Base-by-base conservation (phyloP, 441 rosid species). In the Corymbia citriodora region DNA sequence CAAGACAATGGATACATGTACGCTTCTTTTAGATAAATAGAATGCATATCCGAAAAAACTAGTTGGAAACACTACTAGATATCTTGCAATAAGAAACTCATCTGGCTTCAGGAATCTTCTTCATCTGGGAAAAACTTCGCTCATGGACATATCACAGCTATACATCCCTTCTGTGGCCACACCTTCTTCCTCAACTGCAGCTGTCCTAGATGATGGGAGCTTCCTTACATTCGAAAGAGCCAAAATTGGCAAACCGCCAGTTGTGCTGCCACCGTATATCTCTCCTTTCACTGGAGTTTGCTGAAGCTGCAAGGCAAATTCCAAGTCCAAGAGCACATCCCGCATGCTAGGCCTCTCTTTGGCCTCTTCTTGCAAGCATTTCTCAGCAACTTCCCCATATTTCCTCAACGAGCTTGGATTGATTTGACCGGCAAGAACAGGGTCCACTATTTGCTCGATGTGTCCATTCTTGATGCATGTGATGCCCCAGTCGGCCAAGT, bases 241-340 rank as follows among this genome's bases (percentile, higher is more conserved):
- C 4, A 93, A 87, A 54, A 88, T 48, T 10, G 88, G 74, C 5
- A 94, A 95, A 87, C 86, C 89, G 90, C 89, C 92, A 3, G 89
- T 87, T 9, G 21, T 54, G 61, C 94, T 94, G 90, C 92, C 91
- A 55, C 91, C 94, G 3, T 89, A 92, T 18, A 91, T 90, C 79
- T 93, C 91, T 74, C 93, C 90, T 10, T 4, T 65, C 7, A 52
- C 54, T 16, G 90, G 65, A 19, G 92, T 92, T 89, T 90, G 89
- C 88, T 98, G 99, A 87, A 98, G 95, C 93, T 98, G 99, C 91
- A 97, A 93, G 53, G 99, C 99, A 91, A 96, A 97, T 91, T 98
- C 99, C 94, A 97, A 95, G 89, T 97, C 96, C 99, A 99, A 98
- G 87, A 96, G 89, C 52, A 98, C 99, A 93, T 98, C 99, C 89